phyloP scores from a whole-genome alignment of 345 rosid genomes.

The Hypericum androsaemum region DNA sequence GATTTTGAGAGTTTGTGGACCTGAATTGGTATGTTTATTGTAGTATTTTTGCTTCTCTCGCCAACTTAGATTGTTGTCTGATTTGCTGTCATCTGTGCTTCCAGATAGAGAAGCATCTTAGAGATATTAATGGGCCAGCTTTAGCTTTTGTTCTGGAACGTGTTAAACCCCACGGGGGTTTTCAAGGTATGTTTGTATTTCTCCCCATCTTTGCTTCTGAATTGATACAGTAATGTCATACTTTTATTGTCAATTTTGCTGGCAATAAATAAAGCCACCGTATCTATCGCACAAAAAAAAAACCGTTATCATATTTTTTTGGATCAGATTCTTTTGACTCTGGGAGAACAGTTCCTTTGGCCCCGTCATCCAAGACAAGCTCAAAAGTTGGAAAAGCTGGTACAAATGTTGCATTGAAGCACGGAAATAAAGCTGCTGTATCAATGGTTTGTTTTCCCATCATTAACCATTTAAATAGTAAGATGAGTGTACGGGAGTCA shows the following conservation, averaged over 20 bases:
- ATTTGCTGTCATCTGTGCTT: not conserved
- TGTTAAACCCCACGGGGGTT: constrained; percentile 46
- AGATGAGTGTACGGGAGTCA: constrained; percentile 11
- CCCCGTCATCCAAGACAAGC: constrained; percentile 43
- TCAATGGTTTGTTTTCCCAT: constrained; percentile 43
- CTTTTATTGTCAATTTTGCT: too few species aligned
- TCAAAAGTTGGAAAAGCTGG: constrained; percentile 49
- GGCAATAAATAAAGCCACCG: too few species aligned
- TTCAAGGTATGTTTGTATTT: constrained; percentile 45
- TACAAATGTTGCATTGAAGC: constrained; percentile 59
- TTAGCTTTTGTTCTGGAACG: constrained; percentile 71
- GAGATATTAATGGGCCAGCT: constrained; percentile 86
- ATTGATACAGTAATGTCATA: too few species aligned
- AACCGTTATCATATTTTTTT: constrained; percentile 9
- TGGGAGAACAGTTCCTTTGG: constrained; percentile 38
- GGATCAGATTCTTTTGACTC: constrained; percentile 48
- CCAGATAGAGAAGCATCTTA: constrained; percentile 76
- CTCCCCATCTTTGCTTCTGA: not conserved
- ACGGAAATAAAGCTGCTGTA: constrained; percentile 38
- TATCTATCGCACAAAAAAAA: too few species aligned
- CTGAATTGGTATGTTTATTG: constrained; percentile 44
- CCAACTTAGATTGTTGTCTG: constrained; percentile 3
- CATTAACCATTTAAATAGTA: constrained; percentile 7
- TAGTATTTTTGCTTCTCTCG: constrained; percentile 4
- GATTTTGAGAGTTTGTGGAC: constrained; percentile 75